Evolutionary conservation across 208 protist species (phyloP).

Genomic region (Acanthamoeba healyi): DNA sequence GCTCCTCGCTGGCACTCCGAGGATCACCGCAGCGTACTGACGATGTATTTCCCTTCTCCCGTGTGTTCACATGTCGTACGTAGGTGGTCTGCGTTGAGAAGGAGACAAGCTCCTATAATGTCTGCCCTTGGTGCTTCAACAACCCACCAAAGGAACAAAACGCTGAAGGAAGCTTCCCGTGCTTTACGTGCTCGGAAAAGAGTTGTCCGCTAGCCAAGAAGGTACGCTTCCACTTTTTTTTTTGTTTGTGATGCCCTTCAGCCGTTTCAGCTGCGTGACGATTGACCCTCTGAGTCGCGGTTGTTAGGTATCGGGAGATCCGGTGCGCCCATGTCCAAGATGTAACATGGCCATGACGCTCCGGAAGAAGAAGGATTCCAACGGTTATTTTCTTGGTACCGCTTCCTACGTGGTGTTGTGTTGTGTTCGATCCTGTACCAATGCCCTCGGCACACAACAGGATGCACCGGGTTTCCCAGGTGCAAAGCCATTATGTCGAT

Average conservation of each 20-base stretch:
- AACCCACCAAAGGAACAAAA: slow-evolving; percentile 30
- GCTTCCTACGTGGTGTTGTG: no score
- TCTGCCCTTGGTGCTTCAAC: slow-evolving; percentile 49
- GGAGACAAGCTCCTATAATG: not conserved
- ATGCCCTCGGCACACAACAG: not conserved
- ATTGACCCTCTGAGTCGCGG: no score
- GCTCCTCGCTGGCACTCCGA: no score
- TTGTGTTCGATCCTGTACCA: not conserved
- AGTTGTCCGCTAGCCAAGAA: slow-evolving; percentile 24
- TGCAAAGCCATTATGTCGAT: slow-evolving; percentile 50
- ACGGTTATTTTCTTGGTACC: slow-evolving; percentile 12
- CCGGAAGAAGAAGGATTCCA: slow-evolving; percentile 33
- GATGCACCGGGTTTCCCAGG: slow-evolving; percentile 21
- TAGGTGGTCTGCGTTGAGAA: slow-evolving; percentile 18
- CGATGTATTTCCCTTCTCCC: no score
- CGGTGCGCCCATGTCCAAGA: slow-evolving; percentile 28
- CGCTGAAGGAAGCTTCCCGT: slow-evolving; percentile 1
- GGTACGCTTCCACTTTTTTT: not conserved
- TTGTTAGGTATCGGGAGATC: not conserved
- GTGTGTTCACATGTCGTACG: no score
- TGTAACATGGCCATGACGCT: slow-evolving; percentile 12
- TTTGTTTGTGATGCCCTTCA: no score
- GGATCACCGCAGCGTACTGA: not conserved
- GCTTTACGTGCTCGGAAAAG: slow-evolving; percentile 29
- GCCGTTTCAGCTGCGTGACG: no score